Evolutionary conservation across 495 filamentous ascomycete species (phyloP).

Genomic region (Daldinia caldariorum): DNA sequence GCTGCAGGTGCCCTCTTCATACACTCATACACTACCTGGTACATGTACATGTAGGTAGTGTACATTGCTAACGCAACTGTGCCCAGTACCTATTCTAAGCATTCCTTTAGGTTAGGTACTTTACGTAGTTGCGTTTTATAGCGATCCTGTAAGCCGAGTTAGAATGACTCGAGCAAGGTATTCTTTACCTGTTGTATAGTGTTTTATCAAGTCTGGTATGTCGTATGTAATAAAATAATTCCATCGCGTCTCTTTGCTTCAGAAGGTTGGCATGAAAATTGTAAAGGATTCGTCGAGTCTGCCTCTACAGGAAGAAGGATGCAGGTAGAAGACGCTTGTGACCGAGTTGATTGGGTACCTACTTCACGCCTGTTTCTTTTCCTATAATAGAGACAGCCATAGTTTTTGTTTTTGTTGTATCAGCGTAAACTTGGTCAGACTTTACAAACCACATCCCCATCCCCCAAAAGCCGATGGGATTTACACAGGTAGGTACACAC

Average conservation of each 20-base stretch:
- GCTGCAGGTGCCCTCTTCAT: conserved; percentile 24
- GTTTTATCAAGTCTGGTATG: conserved; percentile 20
- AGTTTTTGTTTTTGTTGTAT: conserved; percentile 4
- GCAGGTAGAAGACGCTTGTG: conserved; percentile 9
- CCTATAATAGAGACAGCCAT: conserved; percentile 15
- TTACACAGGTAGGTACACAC: not conserved
- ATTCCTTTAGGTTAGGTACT: not conserved
- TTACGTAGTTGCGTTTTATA: not conserved
- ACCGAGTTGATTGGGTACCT: conserved; percentile 16
- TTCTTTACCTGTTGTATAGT: too few relatives aligned
- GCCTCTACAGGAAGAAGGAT: conserved; percentile 38
- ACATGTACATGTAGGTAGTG: too few relatives aligned
- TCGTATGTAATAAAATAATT: not conserved
- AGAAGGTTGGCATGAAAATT: conserved; percentile 13
- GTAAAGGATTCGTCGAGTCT: conserved; percentile 31
- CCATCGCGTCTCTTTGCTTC: conserved; percentile 17
- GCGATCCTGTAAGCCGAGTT: too few relatives aligned
- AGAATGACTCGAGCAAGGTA: too few relatives aligned
- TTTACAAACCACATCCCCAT: conserved; percentile 7
- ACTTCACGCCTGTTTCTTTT: conserved; percentile 18
- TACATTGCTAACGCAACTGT: not conserved
- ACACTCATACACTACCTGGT: not conserved
- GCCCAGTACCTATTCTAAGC: not conserved
- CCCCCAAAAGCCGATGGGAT: not conserved
- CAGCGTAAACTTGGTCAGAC: not conserved